A percentile compares a stretch with the other conserved stretches of the same genome.
Evolutionary conservation across 208 protist species (phyloP).

Genomic region (Herpetomonas samuelpessoai): DNA sequence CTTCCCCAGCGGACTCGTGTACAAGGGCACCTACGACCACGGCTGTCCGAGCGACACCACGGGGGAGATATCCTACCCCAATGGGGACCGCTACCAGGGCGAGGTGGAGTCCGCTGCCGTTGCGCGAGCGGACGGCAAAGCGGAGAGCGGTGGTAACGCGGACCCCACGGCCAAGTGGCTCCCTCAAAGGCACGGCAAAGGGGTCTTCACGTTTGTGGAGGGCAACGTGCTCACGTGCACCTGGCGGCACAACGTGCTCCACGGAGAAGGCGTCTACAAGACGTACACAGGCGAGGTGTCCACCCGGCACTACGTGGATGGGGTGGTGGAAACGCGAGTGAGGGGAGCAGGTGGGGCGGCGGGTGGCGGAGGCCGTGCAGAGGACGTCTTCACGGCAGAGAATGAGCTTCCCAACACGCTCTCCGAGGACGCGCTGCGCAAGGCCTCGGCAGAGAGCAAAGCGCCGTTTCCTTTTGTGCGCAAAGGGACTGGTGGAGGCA

Average conservation of each 20-base stretch:
- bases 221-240: constrained; percentile 66
- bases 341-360: constrained; percentile 1
- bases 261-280: constrained; percentile 68
- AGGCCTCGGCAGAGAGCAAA: constrained; percentile 18
- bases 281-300: constrained; percentile 33
- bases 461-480: constrained; percentile 49
- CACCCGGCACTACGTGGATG: constrained; percentile 59
- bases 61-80: constrained; percentile 55
- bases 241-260: constrained; percentile 77
- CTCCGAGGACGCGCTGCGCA: constrained; percentile 49
- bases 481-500: constrained; percentile 33
- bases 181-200: constrained; percentile 66
- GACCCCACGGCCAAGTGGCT: constrained; percentile 11
- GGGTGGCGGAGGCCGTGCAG: constrained; percentile 5
- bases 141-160: neutral
- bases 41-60: constrained; percentile 15
- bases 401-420: constrained; percentile 79
- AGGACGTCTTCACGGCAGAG: constrained; percentile 55
- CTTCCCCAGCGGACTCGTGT: constrained; percentile 19
- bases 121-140: neutral
- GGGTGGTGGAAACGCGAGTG: constrained; percentile 29
- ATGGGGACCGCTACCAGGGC: constrained; percentile 70
- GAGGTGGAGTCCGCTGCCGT: constrained; percentile 40
- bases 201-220: constrained; percentile 69
- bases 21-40: constrained; percentile 49